Evolutionary conservation across 306 rosid genomes (phyloP), one percentile per base, ranked within the genome.

Genomic region (cucumber (Cucumis sativus)): DNA sequence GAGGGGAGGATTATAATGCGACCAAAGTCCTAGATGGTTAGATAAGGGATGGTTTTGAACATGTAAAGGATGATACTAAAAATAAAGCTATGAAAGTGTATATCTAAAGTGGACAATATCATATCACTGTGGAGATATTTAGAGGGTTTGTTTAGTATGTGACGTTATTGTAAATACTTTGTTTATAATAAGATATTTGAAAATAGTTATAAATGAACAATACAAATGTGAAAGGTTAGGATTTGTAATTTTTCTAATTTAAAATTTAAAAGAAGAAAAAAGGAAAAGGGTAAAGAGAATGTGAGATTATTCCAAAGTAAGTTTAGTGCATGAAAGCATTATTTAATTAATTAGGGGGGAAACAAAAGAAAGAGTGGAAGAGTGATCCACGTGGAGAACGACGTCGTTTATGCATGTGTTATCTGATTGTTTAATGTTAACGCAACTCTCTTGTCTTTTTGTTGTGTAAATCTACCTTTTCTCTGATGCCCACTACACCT

Each of bases 321-420:
- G 61, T 10, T 43, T 15, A 25, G 61, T 72, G 76, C 61, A 72
- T 51, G 75, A 5, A 71, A 71, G 60, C 60, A 49, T 49, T 45
- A 71, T 33, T 33, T 28, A 28, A 25, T 47, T 70, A 33, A 63
- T 16, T 16, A 16, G 20, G 33, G 15, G 41, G 1, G 14, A 69
- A 14, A 71, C 2, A 40, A 10, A 66, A 10, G 6, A 1, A 23
- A 59, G 5, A 59, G 5, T 6, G 28, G 33, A 6, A 67, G 51
- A 0, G 11, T 30, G 68, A 14, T 14, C 33, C 76, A 72, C 76
- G 52, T 72, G 76, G 28, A 43, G 76, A 72, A 72, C 76, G 76
- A 45, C 39, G 76, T 72, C 76, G 76, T 72, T 72, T 72, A 16
- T 28, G 39, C 61, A 71, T 71, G 76, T 71, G 76, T 7, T 71